Evolutionary conservation across 2,329 filamentous ascomycete species (phyloP).

Genomic region (Colletotrichum sp.): DNA sequence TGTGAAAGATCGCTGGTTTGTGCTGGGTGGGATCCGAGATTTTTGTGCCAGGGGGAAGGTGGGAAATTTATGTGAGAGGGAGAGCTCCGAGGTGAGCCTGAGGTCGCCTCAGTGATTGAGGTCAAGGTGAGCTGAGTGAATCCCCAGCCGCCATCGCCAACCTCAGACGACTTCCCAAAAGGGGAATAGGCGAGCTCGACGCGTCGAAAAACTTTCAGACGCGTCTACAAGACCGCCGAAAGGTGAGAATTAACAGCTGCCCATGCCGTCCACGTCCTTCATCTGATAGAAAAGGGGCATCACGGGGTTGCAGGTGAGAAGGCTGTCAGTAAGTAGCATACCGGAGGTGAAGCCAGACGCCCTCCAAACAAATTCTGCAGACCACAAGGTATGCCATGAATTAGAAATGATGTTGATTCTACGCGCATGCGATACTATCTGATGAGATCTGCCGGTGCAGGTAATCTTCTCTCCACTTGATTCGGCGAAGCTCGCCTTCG

Average conservation of each 20-base stretch:
- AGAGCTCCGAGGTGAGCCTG: neutral
- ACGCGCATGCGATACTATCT: neutral
- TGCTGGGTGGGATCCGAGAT: no score
- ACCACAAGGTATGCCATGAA: neutral
- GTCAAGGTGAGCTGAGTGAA: neutral
- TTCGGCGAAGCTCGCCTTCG: neutral
- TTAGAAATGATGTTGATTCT: neutral
- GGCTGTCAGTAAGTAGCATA: neutral
- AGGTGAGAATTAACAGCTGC: neutral
- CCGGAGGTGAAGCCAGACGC: neutral
- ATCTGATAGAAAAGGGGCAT: neutral
- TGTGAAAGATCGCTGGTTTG: no score
- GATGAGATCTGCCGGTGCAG: neutral
- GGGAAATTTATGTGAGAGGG: neutral
- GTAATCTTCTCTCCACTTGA: neutral
- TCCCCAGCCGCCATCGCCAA: neutral
- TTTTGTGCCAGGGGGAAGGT: no score
- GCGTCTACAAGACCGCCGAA: neutral
- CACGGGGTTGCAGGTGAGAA: neutral
- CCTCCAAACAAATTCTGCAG: neutral
- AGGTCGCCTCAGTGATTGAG: neutral
- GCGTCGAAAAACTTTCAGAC: neutral
- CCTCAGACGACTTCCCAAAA: neutral
- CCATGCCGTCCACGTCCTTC: neutral
- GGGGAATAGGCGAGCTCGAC: neutral